These are phyloP conservation scores for Barnettozyma sucrosica DNA, from an alignment of 805 yeast genomes.

Conservation along the genomic window DNA sequence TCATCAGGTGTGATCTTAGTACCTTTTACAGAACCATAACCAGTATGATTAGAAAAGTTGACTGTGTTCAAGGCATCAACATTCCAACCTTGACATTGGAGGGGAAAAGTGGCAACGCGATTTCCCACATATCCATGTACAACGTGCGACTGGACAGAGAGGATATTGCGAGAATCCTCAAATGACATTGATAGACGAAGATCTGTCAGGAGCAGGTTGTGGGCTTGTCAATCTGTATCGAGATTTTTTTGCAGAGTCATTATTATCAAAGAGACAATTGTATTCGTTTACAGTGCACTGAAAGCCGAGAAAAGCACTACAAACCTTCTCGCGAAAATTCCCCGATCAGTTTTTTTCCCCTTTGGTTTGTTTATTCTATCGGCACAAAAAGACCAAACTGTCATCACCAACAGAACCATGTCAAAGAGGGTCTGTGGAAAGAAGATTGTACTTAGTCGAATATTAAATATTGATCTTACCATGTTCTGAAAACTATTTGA, in stretches of 20 bases:
- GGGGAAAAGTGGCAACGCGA: conserved; percentile 58
- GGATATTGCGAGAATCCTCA: conserved; percentile 20
- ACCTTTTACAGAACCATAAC: conserved; percentile 56
- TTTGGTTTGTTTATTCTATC: too few relatives aligned
- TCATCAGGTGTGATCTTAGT: conserved; percentile 35
- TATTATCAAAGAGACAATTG: neutral
- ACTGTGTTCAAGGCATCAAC: conserved; percentile 63
- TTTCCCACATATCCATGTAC: conserved; percentile 73
- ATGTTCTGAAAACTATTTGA: too few relatives aligned
- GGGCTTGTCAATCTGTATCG: neutral
- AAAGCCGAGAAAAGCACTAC: too few relatives aligned
- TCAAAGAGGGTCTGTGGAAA: too few relatives aligned
- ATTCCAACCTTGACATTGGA: conserved; percentile 63
- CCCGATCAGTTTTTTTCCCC: too few relatives aligned
- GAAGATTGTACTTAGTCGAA: too few relatives aligned
- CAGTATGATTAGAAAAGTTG: conserved; percentile 66
- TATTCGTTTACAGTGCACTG: too few relatives aligned
- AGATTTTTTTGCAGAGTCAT: neutral
- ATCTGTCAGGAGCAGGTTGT: neutral
- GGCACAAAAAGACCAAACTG: too few relatives aligned
- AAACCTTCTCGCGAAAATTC: too few relatives aligned
- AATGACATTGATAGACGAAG: conserved; percentile 3
- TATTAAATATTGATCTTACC: too few relatives aligned
- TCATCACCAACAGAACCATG: too few relatives aligned
- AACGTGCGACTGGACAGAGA: conserved; percentile 64